Evolutionary conservation across 345 rosid species (phyloP).

Genomic region (Hibiscus tridactylites): DNA sequence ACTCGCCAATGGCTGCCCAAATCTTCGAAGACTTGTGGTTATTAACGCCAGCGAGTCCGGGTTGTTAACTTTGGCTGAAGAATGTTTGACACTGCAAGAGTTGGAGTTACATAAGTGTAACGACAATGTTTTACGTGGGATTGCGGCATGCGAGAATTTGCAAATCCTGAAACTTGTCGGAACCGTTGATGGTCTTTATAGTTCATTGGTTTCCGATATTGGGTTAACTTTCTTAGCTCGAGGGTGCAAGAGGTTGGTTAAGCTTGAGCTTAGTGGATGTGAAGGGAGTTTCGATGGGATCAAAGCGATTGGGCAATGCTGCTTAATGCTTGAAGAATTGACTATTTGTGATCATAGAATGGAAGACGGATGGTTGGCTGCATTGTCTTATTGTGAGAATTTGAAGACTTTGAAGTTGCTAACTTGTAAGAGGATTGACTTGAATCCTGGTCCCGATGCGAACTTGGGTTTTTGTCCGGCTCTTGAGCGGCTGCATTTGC

Average conservation of each 20-base stretch:
- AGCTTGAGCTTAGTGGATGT: slow-evolving; percentile 81
- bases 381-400: slow-evolving; percentile 71
- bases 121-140: slow-evolving; percentile 62
- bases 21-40: slow-evolving; percentile 57
- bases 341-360: slow-evolving; percentile 74
- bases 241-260: slow-evolving; percentile 82
- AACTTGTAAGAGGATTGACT: slow-evolving; percentile 68
- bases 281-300: slow-evolving; percentile 92
- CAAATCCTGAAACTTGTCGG: slow-evolving; percentile 75
- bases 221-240: slow-evolving; percentile 87
- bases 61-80: slow-evolving; percentile 49
- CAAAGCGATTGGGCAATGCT: slow-evolving; percentile 86
- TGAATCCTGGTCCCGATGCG: slow-evolving; percentile 57
- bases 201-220: slow-evolving; percentile 65
- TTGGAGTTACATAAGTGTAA: slow-evolving; percentile 68
- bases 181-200: slow-evolving; percentile 53
- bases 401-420: slow-evolving; percentile 70
- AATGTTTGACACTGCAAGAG: slow-evolving; percentile 69
- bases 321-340: slow-evolving; percentile 93
- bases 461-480: slow-evolving; percentile 61
- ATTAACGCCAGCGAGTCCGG: slow-evolving; percentile 74
- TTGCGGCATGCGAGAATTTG: slow-evolving; percentile 73
- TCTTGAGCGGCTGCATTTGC: slow-evolving; percentile 71
- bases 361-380: slow-evolving; percentile 93
- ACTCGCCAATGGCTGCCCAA: slow-evolving; percentile 55